phyloP scores from a whole-genome alignment of 192 early-diverging fungal species.

The Haplosporangium gracile region DNA sequence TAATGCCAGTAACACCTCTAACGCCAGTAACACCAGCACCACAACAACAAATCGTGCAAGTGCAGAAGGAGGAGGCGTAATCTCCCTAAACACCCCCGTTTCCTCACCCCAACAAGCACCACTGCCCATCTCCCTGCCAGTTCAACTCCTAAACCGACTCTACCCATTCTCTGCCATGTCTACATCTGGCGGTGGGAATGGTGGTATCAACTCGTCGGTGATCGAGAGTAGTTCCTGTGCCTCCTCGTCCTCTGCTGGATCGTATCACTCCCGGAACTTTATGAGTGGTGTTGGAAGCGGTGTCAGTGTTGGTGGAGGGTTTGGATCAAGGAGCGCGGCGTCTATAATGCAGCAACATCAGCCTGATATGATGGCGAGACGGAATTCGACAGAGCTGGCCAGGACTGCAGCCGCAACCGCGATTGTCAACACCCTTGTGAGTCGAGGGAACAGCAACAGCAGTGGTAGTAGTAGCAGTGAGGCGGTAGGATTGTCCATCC shows the following conservation, averaged over 20 bases:
- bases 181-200: not conserved
- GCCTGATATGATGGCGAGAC: not conserved
- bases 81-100: not conserved
- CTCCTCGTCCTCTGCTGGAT: not conserved
- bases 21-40: not conserved
- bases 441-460: not conserved
- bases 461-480: not conserved
- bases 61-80: not conserved
- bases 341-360: not conserved
- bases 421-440: conserved; percentile 22
- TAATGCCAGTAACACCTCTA: not conserved
- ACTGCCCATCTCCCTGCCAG: not conserved
- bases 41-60: not conserved
- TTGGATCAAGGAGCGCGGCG: not conserved
- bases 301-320: too few species aligned
- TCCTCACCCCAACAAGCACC: conserved; percentile 1
- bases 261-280: not conserved
- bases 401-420: conserved; percentile 36
- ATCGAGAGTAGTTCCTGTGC: conserved; percentile 10
- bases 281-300: not conserved
- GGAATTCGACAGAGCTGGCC: conserved; percentile 23
- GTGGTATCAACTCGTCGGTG: conserved; percentile 1
- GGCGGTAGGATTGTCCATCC: not conserved
- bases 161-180: conserved; percentile 28
- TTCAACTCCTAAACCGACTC: conserved; percentile 37